A percentile compares a stretch with the other conserved stretches of the same genome.
Evolutionary conservation across 768 basidiomycete genomes (phyloP).

Genomic region (Psilocybe subaeruginosa): DNA sequence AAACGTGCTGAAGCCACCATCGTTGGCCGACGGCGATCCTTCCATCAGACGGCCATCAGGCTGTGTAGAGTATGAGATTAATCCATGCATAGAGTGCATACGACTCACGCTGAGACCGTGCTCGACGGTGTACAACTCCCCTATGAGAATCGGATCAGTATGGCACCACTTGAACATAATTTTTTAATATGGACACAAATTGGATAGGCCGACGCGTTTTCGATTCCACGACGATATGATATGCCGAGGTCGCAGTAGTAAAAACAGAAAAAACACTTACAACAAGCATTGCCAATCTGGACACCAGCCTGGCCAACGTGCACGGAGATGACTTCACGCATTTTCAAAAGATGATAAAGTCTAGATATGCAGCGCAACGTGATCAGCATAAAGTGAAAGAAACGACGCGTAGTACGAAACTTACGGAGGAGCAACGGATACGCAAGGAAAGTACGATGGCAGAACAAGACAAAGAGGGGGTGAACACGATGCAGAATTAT

Average conservation of each 20-base stretch:
- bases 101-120: conserved; percentile 90
- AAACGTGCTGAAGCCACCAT: conserved; percentile 98
- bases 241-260: conserved; percentile 9
- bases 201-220: conserved; percentile 37
- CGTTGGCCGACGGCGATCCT: conserved; percentile 71
- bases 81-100: background rate
- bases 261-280: conserved; percentile 57
- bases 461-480: conserved; percentile 42
- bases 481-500: conserved; percentile 48
- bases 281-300: conserved; percentile 98
- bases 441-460: conserved; percentile 42
- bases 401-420: conserved; percentile 30
- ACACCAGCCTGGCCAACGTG: conserved; percentile 99
- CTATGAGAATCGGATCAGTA: conserved; percentile 53
- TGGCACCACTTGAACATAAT: conserved; percentile 31
- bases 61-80: conserved; percentile 43
- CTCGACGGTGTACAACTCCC: conserved; percentile 99
- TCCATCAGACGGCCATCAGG: conserved; percentile 92
- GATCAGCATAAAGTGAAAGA: conserved; percentile 21
- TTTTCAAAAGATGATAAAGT: conserved; percentile 37
- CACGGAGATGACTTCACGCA: conserved; percentile 98
- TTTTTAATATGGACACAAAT: conserved; percentile 15
- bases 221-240: conserved; percentile 20
- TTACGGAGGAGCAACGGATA: conserved; percentile 31
- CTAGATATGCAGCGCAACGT: conserved; percentile 17